phyloP scores from a whole-genome alignment of 2,329 filamentous ascomycete species.

The Parafenestella ontariensis region DNA sequence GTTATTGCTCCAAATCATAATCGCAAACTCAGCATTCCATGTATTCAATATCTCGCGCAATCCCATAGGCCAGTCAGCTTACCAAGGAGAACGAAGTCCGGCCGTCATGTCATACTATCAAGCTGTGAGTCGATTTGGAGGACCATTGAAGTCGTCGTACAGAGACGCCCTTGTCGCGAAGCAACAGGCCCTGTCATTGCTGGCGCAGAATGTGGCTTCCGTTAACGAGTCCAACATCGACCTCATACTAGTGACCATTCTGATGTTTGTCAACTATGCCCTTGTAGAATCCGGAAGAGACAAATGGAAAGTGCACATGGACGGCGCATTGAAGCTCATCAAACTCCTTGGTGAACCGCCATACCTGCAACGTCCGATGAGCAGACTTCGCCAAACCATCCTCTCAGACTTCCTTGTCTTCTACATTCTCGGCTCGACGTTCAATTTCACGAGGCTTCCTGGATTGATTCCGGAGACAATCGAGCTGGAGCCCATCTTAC shows the following conservation, averaged over 20 bases:
- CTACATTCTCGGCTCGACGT: conserved; percentile 44
- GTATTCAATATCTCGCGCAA: conserved; percentile 50
- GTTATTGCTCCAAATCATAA: conserved; percentile 55
- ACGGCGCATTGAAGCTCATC: conserved; percentile 58
- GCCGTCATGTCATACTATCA: conserved; percentile 45
- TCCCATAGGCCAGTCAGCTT: conserved; percentile 42
- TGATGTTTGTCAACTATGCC: conserved; percentile 59
- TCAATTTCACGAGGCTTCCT: conserved; percentile 36
- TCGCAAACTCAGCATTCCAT: conserved; percentile 59
- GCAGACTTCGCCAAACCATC: conserved; percentile 40
- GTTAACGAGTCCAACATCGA: conserved; percentile 47
- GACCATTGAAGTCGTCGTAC: conserved; percentile 41
- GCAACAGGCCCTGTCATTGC: conserved; percentile 54
- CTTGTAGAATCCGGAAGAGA: conserved; percentile 59
- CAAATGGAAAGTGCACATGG: conserved; percentile 60
- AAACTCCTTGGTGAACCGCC: conserved; percentile 45
- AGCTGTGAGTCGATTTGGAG: conserved; percentile 49
- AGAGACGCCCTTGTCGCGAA: conserved; percentile 55
- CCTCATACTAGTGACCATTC: conserved; percentile 55
- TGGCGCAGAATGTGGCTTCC: conserved; percentile 44
- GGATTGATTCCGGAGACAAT: conserved; percentile 40
- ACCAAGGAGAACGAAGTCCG: conserved; percentile 41
- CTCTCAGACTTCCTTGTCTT: conserved; percentile 48
- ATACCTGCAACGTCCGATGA: conserved; percentile 40
- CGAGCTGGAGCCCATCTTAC: conserved; percentile 44